phyloP scores from a whole-genome alignment of 108 stramenopile genomes.

The Craspedostauros australis region DNA sequence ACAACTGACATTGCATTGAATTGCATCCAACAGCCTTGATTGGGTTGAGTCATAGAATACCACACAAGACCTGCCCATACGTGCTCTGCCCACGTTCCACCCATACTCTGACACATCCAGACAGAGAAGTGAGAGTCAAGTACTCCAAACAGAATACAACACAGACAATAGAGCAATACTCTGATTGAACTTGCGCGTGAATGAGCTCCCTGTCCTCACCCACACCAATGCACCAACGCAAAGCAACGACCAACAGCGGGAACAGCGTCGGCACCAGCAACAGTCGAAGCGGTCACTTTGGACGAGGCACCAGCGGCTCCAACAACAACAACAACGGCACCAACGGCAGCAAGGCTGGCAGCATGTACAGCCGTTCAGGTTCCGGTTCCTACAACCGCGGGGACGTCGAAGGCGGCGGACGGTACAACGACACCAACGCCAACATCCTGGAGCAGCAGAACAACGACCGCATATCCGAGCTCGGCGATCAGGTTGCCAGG shows the following conservation, averaged over 20 bases:
- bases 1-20: no score
- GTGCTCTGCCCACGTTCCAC: no score
- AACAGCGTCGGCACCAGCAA: conserved; percentile 16
- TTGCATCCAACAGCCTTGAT: no score
- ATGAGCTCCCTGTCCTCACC: not conserved
- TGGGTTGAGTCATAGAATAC: no score
- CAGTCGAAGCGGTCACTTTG: conserved; percentile 9
- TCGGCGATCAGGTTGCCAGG: conserved; percentile 77
- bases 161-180: no score
- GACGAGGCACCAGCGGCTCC: not conserved
- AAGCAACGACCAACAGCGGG: conserved; percentile 14
- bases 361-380: conserved; percentile 26
- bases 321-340: conserved; percentile 26
- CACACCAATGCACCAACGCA: conserved; percentile 41
- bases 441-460: conserved; percentile 82
- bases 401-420: conserved; percentile 60
- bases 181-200: not conserved
- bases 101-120: no score
- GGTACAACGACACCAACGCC: conserved; percentile 64
- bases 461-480: conserved; percentile 75
- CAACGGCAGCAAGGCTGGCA: conserved; percentile 27
- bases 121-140: no score
- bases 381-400: conserved; percentile 29
- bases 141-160: no score
- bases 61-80: no score